Evolutionary conservation across 169 alveolate species (phyloP).

Genomic region (Amoebophrya sp.): DNA sequence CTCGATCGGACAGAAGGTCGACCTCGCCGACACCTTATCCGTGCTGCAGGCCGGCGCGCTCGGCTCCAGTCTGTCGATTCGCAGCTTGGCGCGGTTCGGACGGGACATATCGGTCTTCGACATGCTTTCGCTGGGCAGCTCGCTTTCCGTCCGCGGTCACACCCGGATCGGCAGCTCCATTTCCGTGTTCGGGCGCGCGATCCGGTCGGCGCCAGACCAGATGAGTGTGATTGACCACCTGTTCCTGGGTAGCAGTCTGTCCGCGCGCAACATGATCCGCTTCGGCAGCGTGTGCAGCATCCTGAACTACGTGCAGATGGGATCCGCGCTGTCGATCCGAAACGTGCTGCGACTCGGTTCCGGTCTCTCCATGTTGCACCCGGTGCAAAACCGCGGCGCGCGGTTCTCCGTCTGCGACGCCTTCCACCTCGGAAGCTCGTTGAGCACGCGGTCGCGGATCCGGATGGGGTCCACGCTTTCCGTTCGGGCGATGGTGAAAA

Average conservation of each 20-base stretch:
- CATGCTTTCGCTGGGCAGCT: not conserved
- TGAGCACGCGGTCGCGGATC: not conserved
- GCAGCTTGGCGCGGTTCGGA: conserved; percentile 16
- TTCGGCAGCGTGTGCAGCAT: not conserved
- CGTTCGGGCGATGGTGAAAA: not conserved
- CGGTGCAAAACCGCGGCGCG: conserved; percentile 22
- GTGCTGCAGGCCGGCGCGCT: not conserved
- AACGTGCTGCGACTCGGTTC: not conserved
- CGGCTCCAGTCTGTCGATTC: conserved; percentile 11
- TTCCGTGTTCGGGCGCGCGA: not conserved
- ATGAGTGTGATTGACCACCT: not conserved
- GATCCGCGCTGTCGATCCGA: conserved; percentile 16
- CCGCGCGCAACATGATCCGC: not conserved
- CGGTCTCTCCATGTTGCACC: not conserved
- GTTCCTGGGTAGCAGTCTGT: not conserved
- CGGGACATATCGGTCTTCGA: not conserved
- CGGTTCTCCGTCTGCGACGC: conserved; percentile 21
- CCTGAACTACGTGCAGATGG: not conserved
- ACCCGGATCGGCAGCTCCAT: not conserved
- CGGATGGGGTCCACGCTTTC: conserved; percentile 4
- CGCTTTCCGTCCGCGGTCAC: not conserved
- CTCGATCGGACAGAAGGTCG: not conserved
- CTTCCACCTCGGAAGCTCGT: conserved; percentile 5
- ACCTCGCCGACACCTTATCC: not conserved
- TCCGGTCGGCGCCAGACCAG: not conserved